A percentile compares a stretch with the other conserved stretches of the same genome.
These are phyloP conservation scores for Wallacemonas collosoma DNA, from an alignment of 208 protist genomes.

Conservation along the genomic window DNA sequence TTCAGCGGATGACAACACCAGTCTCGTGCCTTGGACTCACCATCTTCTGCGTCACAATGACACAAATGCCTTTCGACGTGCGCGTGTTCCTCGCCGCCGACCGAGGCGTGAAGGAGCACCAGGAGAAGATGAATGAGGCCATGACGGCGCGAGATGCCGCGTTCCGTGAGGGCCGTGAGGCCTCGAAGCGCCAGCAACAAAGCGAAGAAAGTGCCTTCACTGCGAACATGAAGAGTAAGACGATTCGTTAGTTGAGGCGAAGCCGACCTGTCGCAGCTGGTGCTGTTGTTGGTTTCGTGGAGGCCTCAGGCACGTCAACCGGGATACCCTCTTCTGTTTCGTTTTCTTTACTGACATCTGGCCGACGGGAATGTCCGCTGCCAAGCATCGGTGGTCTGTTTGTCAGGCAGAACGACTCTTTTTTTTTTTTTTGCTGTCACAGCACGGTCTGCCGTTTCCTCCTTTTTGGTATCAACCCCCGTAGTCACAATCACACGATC, in stretches of 20 bases:
- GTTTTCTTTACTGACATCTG: no score
- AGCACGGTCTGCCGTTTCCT: no score
- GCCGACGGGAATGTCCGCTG: no score
- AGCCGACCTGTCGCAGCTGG: neutral
- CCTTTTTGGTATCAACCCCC: no score
- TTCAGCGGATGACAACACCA: slow-evolving; percentile 66
- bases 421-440: no score
- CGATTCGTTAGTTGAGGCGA: neutral
- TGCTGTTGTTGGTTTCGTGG: neutral
- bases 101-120: slow-evolving; percentile 27
- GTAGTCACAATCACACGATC: no score
- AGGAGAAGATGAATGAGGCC: slow-evolving; percentile 41
- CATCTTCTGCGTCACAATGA: slow-evolving; percentile 43
- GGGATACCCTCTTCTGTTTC: no score
- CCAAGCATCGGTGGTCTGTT: no score
- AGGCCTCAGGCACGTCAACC: no score
- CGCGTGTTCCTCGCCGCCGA: slow-evolving; percentile 31
- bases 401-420: no score
- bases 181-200: slow-evolving; percentile 27
- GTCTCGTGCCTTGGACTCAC: slow-evolving; percentile 56
- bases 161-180: slow-evolving; percentile 41
- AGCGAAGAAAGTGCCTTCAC: slow-evolving; percentile 25
- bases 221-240: slow-evolving; percentile 11
- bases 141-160: slow-evolving; percentile 33
- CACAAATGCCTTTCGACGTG: slow-evolving; percentile 62